phyloP scores from a whole-genome alignment of 768 basidiomycete species.

The Panellus pusillus region DNA sequence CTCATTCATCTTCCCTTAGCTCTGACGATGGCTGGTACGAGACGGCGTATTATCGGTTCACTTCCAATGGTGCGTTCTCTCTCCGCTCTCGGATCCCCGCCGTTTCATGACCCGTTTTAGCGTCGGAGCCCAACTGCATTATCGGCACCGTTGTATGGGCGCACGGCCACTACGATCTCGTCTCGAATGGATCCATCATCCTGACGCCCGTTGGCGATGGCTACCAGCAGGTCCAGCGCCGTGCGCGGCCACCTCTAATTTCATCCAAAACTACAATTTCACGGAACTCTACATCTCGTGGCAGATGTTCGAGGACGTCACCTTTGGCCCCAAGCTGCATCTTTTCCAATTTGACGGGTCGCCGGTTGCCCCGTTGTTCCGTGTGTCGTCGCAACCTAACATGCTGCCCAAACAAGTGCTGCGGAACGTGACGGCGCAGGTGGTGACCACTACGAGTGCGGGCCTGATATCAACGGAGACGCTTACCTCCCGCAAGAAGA shows the following conservation, averaged over 20 bases:
- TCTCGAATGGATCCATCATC: conserved; percentile 77
- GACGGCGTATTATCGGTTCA: conserved; percentile 87
- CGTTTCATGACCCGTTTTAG: conserved; percentile 38
- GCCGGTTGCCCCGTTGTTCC: conserved; percentile 72
- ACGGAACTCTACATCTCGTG: conserved; percentile 66
- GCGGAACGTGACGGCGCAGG: conserved; percentile 47
- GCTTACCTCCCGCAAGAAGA: conserved; percentile 3
- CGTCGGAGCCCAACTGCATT: conserved; percentile 84
- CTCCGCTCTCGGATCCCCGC: not conserved
- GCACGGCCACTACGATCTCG: conserved; percentile 74
- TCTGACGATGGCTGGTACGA: conserved; percentile 80
- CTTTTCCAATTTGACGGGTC: conserved; percentile 78
- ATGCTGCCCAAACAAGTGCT: conserved; percentile 80
- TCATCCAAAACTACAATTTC: conserved; percentile 80
- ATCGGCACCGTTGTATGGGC: conserved; percentile 86
- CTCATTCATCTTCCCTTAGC: conserved; percentile 38
- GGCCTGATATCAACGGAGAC: conserved; percentile 25
- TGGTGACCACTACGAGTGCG: conserved; percentile 23
- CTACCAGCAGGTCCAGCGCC: conserved; percentile 94
- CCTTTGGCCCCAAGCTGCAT: conserved; percentile 66
- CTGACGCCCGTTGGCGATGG: conserved; percentile 81
- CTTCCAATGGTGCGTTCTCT: conserved; percentile 67
- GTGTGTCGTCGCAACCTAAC: conserved; percentile 67
- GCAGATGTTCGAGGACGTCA: conserved; percentile 71
- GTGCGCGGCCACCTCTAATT: conserved; percentile 85